Base-by-base conservation (phyloP, 768 basidiomycete species). In the Leccinellum luteum region DNA sequence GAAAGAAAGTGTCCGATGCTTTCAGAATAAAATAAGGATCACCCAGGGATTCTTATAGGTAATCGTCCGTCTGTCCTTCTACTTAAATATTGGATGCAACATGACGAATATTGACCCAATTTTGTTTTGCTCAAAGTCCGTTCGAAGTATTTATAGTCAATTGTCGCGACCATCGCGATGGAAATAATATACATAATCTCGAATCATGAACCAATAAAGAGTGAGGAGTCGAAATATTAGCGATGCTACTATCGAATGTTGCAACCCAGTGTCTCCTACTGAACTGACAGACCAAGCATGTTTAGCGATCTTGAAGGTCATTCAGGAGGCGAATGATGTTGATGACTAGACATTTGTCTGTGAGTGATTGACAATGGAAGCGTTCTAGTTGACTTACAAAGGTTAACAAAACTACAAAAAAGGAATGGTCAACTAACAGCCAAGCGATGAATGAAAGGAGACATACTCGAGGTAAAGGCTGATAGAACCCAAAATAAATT, bases 381-480 rank as follows among this genome's bases (percentile, higher is more conserved):
- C 21, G 21, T 17, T 3, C 9, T n/a, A 57, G 34, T 55, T 48
- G 45, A 78, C 87, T 74, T 74, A 90, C 89, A 94, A 48, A 94
- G 83, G 68, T 94, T 94, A 75, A 94, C 80, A 71, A 94, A 91
- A 66, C 89, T 91, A 61, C 15, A 57, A 52, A 64, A 51, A n/a
- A 56, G 53, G 43, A 17, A 14, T 17, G 65, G 32, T 74, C 59
- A 64, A 50, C 30, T n/a, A 64, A 55, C 3, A 43, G 38, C 30
- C 2, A 48, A 45, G 28, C 4, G 51, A 4, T 34, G 52, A 25
- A 48, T 19, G 45, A 19, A 28, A 48, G 6, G 35, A 59, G 10
- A 86, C 86, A 64, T 74, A 90, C 85, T 98, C 96, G 55, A 98
- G 86, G 75, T 98, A 98, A n/a, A 98, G 83, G 62, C 86, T 88